Conservation (phyloP, 768 basidiomycete genomes). For the Lactifluus piperatus region DNA sequence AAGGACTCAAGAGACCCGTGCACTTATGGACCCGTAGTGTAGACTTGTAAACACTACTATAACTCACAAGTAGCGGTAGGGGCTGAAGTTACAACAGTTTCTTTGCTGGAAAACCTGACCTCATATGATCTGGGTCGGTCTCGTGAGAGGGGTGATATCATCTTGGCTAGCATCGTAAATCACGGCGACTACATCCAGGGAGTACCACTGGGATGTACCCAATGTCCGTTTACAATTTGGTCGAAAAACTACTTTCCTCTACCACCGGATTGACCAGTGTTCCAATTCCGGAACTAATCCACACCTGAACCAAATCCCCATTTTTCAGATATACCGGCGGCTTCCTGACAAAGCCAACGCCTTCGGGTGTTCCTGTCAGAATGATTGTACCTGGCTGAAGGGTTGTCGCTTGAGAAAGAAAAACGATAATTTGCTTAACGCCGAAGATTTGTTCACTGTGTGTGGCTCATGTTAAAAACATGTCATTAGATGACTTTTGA, state of each 20-base stretch:
- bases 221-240: constrained; percentile 32
- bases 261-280: constrained; percentile 71
- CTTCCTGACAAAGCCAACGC: constrained; percentile 70
- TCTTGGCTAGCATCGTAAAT: neutral
- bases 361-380: constrained; percentile 75
- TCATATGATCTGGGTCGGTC: neutral
- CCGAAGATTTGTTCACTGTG: constrained; percentile 73
- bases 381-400: constrained; percentile 76
- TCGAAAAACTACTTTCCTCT: constrained; percentile 44
- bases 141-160: neutral
- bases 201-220: neutral
- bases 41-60: neutral
- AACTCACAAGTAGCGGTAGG: too few species aligned
- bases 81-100: too few species aligned
- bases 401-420: constrained; percentile 79
- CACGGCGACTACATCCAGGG: neutral
- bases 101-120: neutral
- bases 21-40: neutral
- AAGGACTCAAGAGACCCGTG: neutral
- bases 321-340: constrained; percentile 63
- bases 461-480: constrained; percentile 25
- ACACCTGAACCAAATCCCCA: constrained; percentile 63
- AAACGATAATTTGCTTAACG: constrained; percentile 66
- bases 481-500: neutral
- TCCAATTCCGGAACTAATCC: constrained; percentile 66